A percentile compares a stretch with the other conserved stretches of the same genome.
Conservation (phyloP, 805 yeast species). For the Kuraishia floccosa region DNA sequence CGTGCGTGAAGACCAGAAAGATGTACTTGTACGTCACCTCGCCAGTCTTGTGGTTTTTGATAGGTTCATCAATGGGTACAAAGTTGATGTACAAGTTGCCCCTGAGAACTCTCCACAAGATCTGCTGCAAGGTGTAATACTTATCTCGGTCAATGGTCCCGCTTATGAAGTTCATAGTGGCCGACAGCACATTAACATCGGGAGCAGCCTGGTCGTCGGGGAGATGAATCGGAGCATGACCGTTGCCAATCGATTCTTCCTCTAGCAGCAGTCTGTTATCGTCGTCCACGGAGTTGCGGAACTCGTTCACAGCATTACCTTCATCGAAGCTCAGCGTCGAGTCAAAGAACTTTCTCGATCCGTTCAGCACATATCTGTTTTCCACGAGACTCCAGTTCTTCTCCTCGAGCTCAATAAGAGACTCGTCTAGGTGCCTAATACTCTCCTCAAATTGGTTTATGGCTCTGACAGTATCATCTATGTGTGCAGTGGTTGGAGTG, state of each 20-base stretch:
- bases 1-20: constrained; percentile 88
- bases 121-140: constrained; percentile 63
- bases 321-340: constrained; percentile 17
- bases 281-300: constrained; percentile 14
- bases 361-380: constrained; percentile 44
- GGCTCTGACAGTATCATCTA: constrained; percentile 57
- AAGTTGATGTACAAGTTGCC: constrained; percentile 82
- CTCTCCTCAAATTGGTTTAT: constrained; percentile 60
- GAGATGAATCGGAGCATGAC: constrained; percentile 11
- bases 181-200: constrained; percentile 22
- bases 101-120: constrained; percentile 85
- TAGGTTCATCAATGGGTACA: constrained; percentile 58
- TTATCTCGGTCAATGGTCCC: constrained; percentile 74
- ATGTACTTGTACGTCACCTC: constrained; percentile 58
- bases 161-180: constrained; percentile 41
- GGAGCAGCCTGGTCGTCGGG: constrained; percentile 6
- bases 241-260: constrained; percentile 13
- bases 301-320: constrained; percentile 12
- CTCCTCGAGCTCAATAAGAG: constrained; percentile 47
- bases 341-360: constrained; percentile 22
- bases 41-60: constrained; percentile 47
- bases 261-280: constrained; percentile 12
- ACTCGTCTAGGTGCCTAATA: constrained; percentile 57
- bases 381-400: constrained; percentile 56
- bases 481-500: constrained; percentile 36